Base-by-base conservation (phyloP, 306 rosid species). In the Sechiopsis laciniata region DNA sequence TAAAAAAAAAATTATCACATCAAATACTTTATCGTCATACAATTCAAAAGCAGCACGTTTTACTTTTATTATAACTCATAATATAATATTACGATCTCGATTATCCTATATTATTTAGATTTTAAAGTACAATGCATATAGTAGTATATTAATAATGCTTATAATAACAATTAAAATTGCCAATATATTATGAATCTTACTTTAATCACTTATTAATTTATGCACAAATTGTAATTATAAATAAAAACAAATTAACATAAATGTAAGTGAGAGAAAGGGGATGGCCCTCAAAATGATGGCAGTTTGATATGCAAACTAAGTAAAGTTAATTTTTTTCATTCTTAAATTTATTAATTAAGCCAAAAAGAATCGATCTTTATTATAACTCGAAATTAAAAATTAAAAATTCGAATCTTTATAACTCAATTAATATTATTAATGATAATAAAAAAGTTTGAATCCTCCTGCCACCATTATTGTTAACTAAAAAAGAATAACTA, bases 241-340 rank as follows among this genome's bases (percentile, higher is more conserved):
- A 65, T 52, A 65, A 65, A 19, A 1, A 4, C 29, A 67, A 67
- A 2, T 10, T 20, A 32, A 67, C 72, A 67, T 67, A 42, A 42
- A 67, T 67, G 55, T 55, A 67, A 67, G n/a, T 9, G 29, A 17
- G 71, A 65, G 67, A 35, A 46, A 14, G 45, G 48, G 22, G 5
- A 45, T 11, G 35, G 95, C 79, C 96, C 90, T 79, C 87, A 78
- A 81, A 88, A 89, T 91, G 94, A 82, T 80, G 90, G 84, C 85
- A 88, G 87, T 91, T 78, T 81, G 86, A 84, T 81, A 78, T 89
- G 90, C 70, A 85, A 70, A 91, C 84, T 82, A 87, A 84, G 83
- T 13, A 26, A 26, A 26, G 29, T 26, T 26, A 26, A 1, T 26
- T 26, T 26, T 26, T 1, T 26, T 26, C 29, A 26, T 26, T 26